Conservation (phyloP, 768 basidiomycete genomes). For the Leccinellum luteum region DNA sequence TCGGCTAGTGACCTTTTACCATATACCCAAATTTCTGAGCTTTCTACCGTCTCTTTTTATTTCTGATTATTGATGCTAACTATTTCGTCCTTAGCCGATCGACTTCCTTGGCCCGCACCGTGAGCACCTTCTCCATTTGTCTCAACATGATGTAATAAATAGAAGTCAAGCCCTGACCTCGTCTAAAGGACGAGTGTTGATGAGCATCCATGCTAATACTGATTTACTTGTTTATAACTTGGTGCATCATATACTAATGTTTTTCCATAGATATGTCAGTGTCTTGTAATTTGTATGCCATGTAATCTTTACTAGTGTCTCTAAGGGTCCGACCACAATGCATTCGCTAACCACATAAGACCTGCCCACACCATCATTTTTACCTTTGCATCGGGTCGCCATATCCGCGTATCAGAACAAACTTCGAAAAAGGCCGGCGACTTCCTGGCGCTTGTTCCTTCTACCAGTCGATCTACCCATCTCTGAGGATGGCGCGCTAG, state of each 20-base stretch:
- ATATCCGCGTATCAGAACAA: conserved; percentile 32
- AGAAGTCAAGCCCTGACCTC: conserved; percentile 91
- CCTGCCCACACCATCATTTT: conserved; percentile 41
- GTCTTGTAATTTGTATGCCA: conserved; percentile 1
- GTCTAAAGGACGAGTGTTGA: conserved; percentile 73
- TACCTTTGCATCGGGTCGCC: conserved; percentile 40
- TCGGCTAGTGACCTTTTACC: conserved; percentile 62
- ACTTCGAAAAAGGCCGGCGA: conserved; percentile 25
- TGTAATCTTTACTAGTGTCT: background rate
- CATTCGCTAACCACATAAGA: conserved; percentile 65
- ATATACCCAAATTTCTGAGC: conserved; percentile 96
- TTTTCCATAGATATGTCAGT: conserved; percentile 4
- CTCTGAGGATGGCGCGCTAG: conserved; percentile 37
- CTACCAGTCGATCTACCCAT: conserved; percentile 53
- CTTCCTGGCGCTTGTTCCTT: conserved; percentile 24
- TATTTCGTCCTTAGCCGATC: background rate
- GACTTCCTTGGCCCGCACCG: conserved; percentile 11
- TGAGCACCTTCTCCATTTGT: conserved; percentile 32
- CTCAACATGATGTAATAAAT: conserved; percentile 61
- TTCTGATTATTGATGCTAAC: conserved; percentile 12
- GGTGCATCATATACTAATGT: conserved; percentile 16
- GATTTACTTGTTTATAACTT: conserved; percentile 30
- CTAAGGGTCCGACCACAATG: conserved; percentile 48
- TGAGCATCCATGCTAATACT: conserved; percentile 92
- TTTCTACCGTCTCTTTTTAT: conserved; percentile 8